Evolutionary conservation across 2,329 filamentous ascomycete species (phyloP), one percentile per base, ranked within the genome.

Genomic region (Fusarium transvaalense): DNA sequence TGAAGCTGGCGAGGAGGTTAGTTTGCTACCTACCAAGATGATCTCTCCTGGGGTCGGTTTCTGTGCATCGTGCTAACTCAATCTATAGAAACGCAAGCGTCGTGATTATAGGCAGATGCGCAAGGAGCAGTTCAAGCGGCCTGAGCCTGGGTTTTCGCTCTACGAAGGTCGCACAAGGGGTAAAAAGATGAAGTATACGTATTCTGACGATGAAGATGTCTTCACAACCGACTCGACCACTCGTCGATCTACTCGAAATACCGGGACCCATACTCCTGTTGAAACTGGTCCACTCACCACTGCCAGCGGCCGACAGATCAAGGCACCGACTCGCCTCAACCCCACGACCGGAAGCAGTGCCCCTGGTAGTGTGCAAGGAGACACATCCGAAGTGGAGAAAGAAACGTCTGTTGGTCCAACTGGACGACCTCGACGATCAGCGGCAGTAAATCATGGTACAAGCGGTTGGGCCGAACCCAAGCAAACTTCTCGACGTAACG

Each of bases 121-220:
- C 67, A 95, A 95, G 76, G 92, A 95, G 64, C 91, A 92, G 61
- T 98, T 98, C 80, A 87, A 91, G 70, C 89, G 94, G 7, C 93
- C 94, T 8, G 94, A 97, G 72, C 91, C 92, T 12, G 94, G 94
- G 6, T 97, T 95, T 77, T 97, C 94, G 1, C 84, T 97, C 60
- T 99, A 99, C 78, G 96, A 99, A 82, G 96, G 96, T 50, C 92
- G 96, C 54, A 99, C 97, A 7, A 89, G 96, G 61, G 96, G 96
- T 58, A 98, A 99, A 83, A 92, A 95, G 64, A 92, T 97, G 81
- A 97, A 94, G 79, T 99, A 99, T 76, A 99, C 93, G 0, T 99
- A 92, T 76, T 97, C 94, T 0, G 94, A 97, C 53, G 93, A 97
- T 25, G 93, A 97, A 71, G 91, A 91, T 35, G 88, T 90, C 17